phyloP scores from a whole-genome alignment of 257 asterid genomes.

The Solanum lignicaule region DNA sequence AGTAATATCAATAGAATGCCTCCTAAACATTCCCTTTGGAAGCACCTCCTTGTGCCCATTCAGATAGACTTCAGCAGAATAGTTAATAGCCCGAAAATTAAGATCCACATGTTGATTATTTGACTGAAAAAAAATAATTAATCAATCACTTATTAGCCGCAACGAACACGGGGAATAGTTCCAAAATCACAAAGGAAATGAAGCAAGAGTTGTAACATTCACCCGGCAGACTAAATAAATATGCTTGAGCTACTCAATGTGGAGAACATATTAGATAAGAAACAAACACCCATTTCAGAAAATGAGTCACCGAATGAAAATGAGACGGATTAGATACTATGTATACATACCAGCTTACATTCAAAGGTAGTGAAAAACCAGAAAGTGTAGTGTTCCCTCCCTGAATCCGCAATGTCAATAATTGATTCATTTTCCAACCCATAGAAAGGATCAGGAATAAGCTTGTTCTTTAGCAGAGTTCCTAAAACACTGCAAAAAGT shows the following conservation, averaged over 20 bases:
- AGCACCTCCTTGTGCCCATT: constrained; percentile 82
- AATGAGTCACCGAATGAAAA: neutral
- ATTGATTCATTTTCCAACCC: constrained; percentile 83
- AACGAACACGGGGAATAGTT: neutral
- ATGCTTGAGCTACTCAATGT: neutral
- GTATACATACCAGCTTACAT: constrained; percentile 58
- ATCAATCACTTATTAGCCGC: constrained; percentile 17
- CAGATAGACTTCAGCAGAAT: constrained; percentile 83
- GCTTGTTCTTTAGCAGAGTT: constrained; percentile 77
- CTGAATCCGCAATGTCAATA: constrained; percentile 79
- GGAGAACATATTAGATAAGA: neutral
- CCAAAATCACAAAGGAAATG: neutral
- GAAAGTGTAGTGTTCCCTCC: constrained; percentile 89
- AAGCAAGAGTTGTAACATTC: neutral
- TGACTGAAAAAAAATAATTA: constrained; percentile 38
- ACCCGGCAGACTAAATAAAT: neutral
- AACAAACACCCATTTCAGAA: neutral
- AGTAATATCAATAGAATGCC: constrained; percentile 75
- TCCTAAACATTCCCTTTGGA: constrained; percentile 96
- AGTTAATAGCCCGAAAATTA: constrained; percentile 81
- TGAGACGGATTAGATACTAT: neutral
- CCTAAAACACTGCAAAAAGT: constrained; percentile 62
- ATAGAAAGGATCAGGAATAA: constrained; percentile 86
- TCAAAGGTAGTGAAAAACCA: constrained; percentile 83
- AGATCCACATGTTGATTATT: constrained; percentile 55